Evolutionary conservation across 2,329 filamentous ascomycete species (phyloP).

Genomic region (Penicillium rolfsii): DNA sequence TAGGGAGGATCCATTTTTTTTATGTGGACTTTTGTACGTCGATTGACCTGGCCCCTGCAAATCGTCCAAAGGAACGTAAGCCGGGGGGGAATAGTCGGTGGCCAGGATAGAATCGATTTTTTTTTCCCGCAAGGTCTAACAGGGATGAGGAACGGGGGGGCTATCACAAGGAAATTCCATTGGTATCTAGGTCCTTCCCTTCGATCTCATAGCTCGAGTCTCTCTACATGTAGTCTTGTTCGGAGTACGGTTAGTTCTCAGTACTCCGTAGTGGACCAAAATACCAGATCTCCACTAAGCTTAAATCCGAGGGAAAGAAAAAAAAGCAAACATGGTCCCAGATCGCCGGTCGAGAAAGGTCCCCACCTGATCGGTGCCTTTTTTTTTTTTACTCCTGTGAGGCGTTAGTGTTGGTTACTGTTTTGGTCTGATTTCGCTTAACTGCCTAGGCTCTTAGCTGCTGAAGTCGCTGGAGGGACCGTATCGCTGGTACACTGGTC

Average conservation of each 20-base stretch:
- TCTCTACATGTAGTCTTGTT: neutral
- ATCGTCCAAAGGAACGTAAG: neutral
- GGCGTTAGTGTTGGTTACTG: neutral
- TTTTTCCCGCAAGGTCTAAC: neutral
- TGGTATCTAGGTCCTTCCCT: neutral
- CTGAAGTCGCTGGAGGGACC: neutral
- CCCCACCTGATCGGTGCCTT: conserved; percentile 17
- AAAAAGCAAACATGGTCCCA: conserved; percentile 25
- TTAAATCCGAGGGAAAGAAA: conserved; percentile 11
- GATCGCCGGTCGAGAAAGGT: conserved; percentile 14
- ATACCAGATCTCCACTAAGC: conserved; percentile 17
- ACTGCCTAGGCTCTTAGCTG: neutral
- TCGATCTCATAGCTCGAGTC: neutral
- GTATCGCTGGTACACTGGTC: neutral
- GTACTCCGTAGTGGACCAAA: neutral
- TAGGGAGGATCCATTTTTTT: neutral
- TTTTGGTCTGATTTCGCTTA: neutral
- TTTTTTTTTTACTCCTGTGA: neutral
- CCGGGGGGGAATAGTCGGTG: neutral
- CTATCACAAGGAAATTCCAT: neutral
- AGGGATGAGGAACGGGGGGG: neutral
- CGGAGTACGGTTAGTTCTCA: no score
- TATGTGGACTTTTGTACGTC: neutral
- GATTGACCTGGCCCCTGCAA: neutral
- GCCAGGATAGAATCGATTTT: neutral